Evolutionary conservation across 768 basidiomycete species (phyloP).

Genomic region (Glaciozyma martinii): DNA sequence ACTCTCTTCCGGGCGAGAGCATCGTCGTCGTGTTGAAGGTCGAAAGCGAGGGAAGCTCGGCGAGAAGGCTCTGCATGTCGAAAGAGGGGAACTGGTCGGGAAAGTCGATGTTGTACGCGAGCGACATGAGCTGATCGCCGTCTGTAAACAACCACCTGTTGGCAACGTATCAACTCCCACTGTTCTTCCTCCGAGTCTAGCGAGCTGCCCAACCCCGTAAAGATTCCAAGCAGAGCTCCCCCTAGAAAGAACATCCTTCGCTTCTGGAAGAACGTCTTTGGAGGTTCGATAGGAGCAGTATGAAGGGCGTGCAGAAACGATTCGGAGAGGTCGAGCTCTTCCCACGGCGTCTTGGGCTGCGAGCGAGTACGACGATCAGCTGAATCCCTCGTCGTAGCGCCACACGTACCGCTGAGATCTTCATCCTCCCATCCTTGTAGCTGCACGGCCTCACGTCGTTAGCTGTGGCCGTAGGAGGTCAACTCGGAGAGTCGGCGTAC

Average conservation of each 20-base stretch:
- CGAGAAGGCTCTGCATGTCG: slow-evolving; percentile 20
- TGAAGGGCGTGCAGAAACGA: background rate
- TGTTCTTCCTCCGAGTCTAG: background rate
- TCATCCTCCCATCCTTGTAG: background rate
- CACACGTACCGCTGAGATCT: background rate
- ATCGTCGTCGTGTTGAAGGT: slow-evolving; percentile 17
- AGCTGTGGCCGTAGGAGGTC: too few relatives aligned
- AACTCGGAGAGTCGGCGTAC: too few relatives aligned
- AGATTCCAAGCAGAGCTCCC: slow-evolving; percentile 17
- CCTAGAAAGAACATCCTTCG: slow-evolving; percentile 7
- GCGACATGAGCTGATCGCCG: slow-evolving; percentile 21
- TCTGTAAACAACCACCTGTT: slow-evolving; percentile 25
- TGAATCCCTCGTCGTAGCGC: background rate
- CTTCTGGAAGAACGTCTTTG: slow-evolving; percentile 6
- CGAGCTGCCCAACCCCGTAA: background rate
- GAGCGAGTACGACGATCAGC: background rate
- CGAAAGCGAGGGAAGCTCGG: slow-evolving; percentile 21
- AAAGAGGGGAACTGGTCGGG: slow-evolving; percentile 12
- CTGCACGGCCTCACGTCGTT: too few relatives aligned
- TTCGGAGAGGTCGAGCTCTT: slow-evolving; percentile 26
- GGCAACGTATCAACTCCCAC: background rate
- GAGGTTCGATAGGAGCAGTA: slow-evolving; percentile 3
- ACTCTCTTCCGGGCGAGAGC: slow-evolving; percentile 20
- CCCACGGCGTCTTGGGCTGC: slow-evolving; percentile 18
- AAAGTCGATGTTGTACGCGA: slow-evolving; percentile 14